Evolutionary conservation across 139 green algal species (phyloP), one percentile per base, ranked within the genome.

Genomic region (Coccomyxa sp.): DNA sequence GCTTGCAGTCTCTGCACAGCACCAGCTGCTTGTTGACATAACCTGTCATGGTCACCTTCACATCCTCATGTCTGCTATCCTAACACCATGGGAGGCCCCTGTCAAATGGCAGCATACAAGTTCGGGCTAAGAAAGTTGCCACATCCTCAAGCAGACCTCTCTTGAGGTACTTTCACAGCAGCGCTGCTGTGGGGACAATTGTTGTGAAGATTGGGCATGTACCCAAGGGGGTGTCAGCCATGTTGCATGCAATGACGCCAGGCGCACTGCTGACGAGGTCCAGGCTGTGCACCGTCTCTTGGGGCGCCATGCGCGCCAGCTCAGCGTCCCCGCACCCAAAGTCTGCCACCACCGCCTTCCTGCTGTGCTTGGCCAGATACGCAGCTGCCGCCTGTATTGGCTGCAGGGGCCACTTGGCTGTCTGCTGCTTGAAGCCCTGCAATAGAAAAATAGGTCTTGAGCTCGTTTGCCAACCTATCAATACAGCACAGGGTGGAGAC

Each of bases 261-360:
- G 94, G 90, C 6, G 89, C 90, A 10, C 82, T 79, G 2, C 90
- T 84, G 39, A 97, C 87, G 55, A 99, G 86, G 85, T 99, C 96
- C 68, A 99, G 86, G 16, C 90, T 97, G 82, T 94, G 86, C 50
- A 97, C 93, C 22, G 68, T 82, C 82, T n/a, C n/a, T n/a, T 96
- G 89, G 69, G 83, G 36, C 55, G 89, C 88, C 10, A 35, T 81
- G 39, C 76, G 73, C 2, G 91, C 92, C 55, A 98, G 87, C 82
- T 86, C 74, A 6, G 94, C 94, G 72, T 99, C 93, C 0, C 96
- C 96, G 80, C 96, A 99, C 6, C 96, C 96, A 84, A 98, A 97
- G 85, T 99, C 96, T 0, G 92, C 95, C 33, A 97, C 93, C 27
- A 86, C 81, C 73, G 79, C 76, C 24, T 64, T 31, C 34, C 75